phyloP scores from a whole-genome alignment of 78 protist genomes.

The Protostelium mycophagum region DNA sequence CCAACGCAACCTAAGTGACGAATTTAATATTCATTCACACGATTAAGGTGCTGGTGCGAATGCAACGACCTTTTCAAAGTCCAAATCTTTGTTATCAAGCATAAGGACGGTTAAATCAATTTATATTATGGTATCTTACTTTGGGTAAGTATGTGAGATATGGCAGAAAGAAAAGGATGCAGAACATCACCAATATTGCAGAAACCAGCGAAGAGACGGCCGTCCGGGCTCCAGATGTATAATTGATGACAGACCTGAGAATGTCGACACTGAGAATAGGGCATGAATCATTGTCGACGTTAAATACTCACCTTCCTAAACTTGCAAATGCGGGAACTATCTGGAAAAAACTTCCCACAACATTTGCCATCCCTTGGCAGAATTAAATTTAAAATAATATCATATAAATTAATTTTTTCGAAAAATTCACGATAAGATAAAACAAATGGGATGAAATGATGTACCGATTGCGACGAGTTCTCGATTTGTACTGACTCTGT shows the following conservation, averaged over 20 bases:
- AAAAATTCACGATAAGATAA: too few species aligned
- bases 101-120: neutral
- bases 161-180: slow-evolving; percentile 38
- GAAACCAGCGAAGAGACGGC: slow-evolving; percentile 38
- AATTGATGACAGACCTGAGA: slow-evolving; percentile 40
- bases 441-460: too few species aligned
- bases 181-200: slow-evolving; percentile 13
- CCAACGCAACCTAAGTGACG: slow-evolving; percentile 37
- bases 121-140: neutral
- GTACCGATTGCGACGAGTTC: slow-evolving; percentile 55
- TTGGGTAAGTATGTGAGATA: slow-evolving; percentile 32
- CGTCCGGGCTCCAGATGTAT: slow-evolving; percentile 40
- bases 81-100: too few species aligned
- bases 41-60: too few species aligned
- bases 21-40: too few species aligned
- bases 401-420: too few species aligned
- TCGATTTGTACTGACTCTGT: slow-evolving; percentile 37
- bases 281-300: too few species aligned
- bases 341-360: slow-evolving; percentile 41
- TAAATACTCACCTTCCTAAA: too few species aligned
- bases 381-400: too few species aligned
- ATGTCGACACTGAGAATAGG: too few species aligned
- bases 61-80: too few species aligned
- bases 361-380: slow-evolving; percentile 11
- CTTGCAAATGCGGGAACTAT: slow-evolving; percentile 37